A percentile compares a stretch with the other conserved stretches of the same genome.
Conservation (phyloP, 768 basidiomycete genomes). For the Mycena epipterygia region DNA sequence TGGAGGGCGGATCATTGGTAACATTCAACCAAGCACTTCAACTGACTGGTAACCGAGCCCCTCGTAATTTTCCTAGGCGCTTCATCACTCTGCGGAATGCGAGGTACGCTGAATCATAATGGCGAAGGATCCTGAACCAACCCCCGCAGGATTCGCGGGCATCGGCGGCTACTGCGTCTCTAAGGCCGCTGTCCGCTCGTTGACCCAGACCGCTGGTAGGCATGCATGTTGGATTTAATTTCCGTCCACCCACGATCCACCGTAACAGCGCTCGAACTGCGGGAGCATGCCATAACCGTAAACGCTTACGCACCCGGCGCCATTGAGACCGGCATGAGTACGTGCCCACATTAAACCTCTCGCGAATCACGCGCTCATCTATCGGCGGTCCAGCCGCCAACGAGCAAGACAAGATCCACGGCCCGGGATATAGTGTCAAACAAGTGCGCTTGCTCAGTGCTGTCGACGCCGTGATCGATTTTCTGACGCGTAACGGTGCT, state of each 20-base stretch:
- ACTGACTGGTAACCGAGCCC: background rate
- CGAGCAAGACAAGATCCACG: background rate
- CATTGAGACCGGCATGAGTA: slow-evolving; percentile 49
- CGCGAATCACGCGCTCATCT: background rate
- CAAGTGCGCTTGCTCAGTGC: background rate
- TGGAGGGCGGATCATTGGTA: slow-evolving; percentile 59
- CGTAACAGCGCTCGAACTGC: slow-evolving; percentile 46
- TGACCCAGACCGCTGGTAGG: slow-evolving; percentile 56
- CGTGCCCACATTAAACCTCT: background rate
- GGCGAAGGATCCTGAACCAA: background rate
- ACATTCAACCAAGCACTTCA: background rate
- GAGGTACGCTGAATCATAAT: slow-evolving; percentile 35
- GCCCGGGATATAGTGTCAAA: slow-evolving; percentile 10
- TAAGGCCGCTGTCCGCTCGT: slow-evolving; percentile 57
- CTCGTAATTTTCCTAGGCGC: slow-evolving; percentile 43
- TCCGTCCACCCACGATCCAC: slow-evolving; percentile 2
- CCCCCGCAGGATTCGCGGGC: slow-evolving; percentile 30
- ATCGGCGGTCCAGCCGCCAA: background rate
- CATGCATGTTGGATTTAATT: no score
- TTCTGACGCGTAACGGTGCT: background rate
- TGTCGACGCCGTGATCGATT: no score
- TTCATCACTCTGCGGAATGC: slow-evolving; percentile 47
- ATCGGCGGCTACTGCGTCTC: slow-evolving; percentile 48
- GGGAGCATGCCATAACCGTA: slow-evolving; percentile 51
- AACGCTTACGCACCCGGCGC: slow-evolving; percentile 56